phyloP scores from a whole-genome alignment of 306 rosid genomes.

The Acacia confusa region DNA sequence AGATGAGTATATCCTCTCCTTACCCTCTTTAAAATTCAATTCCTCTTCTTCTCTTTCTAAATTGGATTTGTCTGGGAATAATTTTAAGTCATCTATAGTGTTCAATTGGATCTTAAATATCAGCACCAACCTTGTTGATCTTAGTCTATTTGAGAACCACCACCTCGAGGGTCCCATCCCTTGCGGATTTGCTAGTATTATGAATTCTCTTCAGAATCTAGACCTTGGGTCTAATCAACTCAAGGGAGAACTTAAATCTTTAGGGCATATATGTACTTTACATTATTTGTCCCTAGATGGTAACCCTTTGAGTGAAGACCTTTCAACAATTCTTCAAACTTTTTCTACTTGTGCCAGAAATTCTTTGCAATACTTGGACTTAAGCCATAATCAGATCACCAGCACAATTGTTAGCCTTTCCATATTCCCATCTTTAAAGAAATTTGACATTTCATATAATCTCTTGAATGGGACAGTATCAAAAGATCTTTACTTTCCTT shows the following conservation, averaged over 20 bases:
- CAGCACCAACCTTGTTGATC: too few species aligned
- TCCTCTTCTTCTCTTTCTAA: too few species aligned
- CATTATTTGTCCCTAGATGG: background rate
- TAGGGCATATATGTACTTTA: background rate
- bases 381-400: background rate
- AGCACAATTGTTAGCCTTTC: constrained; percentile 9
- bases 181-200: background rate
- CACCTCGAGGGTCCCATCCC: background rate
- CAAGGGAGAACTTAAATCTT: background rate
- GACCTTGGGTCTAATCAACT: background rate
- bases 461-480: background rate
- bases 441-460: background rate
- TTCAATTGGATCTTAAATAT: too few species aligned
- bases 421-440: background rate
- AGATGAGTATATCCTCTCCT: too few species aligned
- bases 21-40: too few species aligned
- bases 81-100: too few species aligned
- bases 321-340: background rate
- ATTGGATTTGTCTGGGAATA: too few species aligned
- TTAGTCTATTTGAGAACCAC: background rate
- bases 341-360: background rate
- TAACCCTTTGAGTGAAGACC: background rate
- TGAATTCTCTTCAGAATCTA: background rate
- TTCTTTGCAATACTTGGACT: constrained; percentile 3
- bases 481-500: background rate